phyloP scores from a whole-genome alignment of 192 early-diverging fungal genomes.

The Oehlia diaphana region DNA sequence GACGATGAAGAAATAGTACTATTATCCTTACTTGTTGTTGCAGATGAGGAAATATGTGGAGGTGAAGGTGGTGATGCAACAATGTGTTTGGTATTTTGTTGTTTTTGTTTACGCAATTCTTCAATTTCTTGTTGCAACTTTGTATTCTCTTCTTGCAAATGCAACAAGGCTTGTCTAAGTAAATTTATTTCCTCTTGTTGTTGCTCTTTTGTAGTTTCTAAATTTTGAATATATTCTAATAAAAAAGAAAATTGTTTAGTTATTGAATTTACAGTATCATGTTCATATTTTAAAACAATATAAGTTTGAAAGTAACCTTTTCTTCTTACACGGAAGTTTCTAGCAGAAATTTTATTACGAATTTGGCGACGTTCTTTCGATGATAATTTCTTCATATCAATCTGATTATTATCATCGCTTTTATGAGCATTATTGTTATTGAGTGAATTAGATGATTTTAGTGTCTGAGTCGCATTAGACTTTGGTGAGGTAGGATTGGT shows the following conservation, averaged over 20 bases:
- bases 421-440: neutral
- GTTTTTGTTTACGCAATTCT: slow-evolving; percentile 22
- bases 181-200: slow-evolving; percentile 32
- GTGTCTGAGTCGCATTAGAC: neutral
- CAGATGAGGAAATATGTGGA: slow-evolving; percentile 1
- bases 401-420: slow-evolving; percentile 24
- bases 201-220: slow-evolving; percentile 26
- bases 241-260: neutral
- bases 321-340: slow-evolving; percentile 81
- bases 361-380: slow-evolving; percentile 80
- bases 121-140: slow-evolving; percentile 28
- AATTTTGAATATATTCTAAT: slow-evolving; percentile 28
- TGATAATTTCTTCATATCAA: slow-evolving; percentile 64
- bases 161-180: slow-evolving; percentile 19
- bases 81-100: neutral
- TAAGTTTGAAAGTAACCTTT: slow-evolving; percentile 58
- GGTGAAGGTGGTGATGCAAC: slow-evolving; percentile 15
- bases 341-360: slow-evolving; percentile 84
- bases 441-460: neutral
- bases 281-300: neutral
- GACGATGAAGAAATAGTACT: neutral
- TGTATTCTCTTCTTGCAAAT: slow-evolving; percentile 30
- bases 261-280: neutral
- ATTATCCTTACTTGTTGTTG: neutral
- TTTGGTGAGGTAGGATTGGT: neutral